Conservation (phyloP, 495 filamentous ascomycete species). For the Venustampulla echinocandica region DNA sequence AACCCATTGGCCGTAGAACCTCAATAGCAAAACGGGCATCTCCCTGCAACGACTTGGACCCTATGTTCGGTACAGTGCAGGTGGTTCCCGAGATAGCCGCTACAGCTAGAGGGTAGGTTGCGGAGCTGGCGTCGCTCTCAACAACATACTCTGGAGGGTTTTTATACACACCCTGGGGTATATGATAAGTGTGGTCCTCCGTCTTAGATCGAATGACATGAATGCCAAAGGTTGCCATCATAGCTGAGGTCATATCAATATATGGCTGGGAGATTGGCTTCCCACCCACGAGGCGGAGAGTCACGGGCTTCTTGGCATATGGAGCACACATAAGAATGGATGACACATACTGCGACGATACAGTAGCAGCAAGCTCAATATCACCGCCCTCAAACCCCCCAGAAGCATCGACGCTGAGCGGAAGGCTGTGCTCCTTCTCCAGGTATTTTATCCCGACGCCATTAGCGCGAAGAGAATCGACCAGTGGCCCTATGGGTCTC, state of each 20-base stretch:
- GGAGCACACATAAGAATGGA: constrained; percentile 95
- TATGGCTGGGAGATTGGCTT: constrained; percentile 96
- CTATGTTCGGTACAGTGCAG: constrained; percentile 94
- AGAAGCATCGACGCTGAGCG: constrained; percentile 71
- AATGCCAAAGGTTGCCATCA: constrained; percentile 94
- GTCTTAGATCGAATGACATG: constrained; percentile 61
- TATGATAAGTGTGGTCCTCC: constrained; percentile 79
- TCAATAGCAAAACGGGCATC: constrained; percentile 94
- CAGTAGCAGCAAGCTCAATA: constrained; percentile 86
- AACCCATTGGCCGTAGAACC: constrained; percentile 89
- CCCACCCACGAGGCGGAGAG: constrained; percentile 78
- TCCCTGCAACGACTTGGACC: constrained; percentile 81
- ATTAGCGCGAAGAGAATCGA: constrained; percentile 79
- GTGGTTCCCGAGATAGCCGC: constrained; percentile 92
- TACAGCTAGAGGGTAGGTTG: constrained; percentile 91
- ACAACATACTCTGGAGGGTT: constrained; percentile 85
- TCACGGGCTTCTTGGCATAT: constrained; percentile 89
- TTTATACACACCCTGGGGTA: constrained; percentile 74
- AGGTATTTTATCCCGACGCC: constrained; percentile 77
- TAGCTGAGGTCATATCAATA: constrained; percentile 96
- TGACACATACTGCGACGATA: constrained; percentile 96
- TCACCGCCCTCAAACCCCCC: constrained; percentile 83
- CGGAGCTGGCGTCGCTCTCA: constrained; percentile 95
- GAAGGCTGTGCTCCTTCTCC: constrained; percentile 71
- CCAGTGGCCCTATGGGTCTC: constrained; percentile 86